Percentiles rank a stretch among this genome's conserved stretches.
phyloP scores from a whole-genome alignment of 2,329 filamentous ascomycete genomes.

The Fusarium proliferatum region DNA sequence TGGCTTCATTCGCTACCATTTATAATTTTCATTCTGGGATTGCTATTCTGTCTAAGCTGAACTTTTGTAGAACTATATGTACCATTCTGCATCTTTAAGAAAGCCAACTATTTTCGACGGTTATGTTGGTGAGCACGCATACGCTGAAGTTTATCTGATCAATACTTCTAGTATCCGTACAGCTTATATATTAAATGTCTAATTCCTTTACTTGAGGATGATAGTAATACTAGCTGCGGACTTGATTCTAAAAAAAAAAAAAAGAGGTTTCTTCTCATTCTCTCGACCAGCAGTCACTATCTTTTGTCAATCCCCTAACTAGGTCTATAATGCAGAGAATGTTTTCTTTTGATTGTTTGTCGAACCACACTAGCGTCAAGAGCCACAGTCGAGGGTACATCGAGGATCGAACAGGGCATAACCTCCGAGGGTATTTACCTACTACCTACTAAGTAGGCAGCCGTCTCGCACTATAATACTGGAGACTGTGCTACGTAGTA shows the following conservation, averaged over 20 bases:
- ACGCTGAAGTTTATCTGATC: background rate
- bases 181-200: background rate
- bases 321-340: background rate
- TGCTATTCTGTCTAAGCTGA: background rate
- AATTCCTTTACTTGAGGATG: background rate
- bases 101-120: background rate
- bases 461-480: background rate
- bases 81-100: background rate
- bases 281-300: background rate
- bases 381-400: conserved; percentile 3
- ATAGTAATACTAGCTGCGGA: background rate
- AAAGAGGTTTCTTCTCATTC: background rate
- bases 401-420: conserved; percentile 3
- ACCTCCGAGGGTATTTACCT: background rate
- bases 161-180: background rate
- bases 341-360: background rate
- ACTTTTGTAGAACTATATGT: background rate
- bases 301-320: background rate
- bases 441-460: background rate
- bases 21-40: background rate
- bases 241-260: background rate
- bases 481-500: background rate
- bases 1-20: background rate
- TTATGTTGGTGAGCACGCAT: background rate
- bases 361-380: background rate